Evolutionary conservation across 2,329 filamentous ascomycete genomes (phyloP), one percentile per base, ranked within the genome.

Genomic region (Magnaporthiopsis poae): DNA sequence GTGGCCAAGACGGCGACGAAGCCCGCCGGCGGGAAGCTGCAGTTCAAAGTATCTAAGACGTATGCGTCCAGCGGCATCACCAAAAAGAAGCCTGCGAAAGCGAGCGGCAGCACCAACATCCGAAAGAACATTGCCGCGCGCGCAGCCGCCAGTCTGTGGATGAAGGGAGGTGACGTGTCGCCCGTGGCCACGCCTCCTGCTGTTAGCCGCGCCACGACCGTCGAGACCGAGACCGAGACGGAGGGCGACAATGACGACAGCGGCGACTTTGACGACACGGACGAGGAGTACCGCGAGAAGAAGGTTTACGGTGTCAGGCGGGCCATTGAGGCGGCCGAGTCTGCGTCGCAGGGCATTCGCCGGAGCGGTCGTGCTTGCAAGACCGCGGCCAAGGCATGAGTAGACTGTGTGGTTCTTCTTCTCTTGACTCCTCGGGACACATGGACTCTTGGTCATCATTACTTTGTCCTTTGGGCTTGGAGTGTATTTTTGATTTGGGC

Each of bases 331-430:
- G 46, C 27, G n/a, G 36, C 13, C 15, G 27, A 46, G 29, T 11
- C 56, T 4, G 56, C 39, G 39, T 56, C 46, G 21, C 46, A n/a
- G 13, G 18, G 46, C 21, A 35, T 59, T 3, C 67, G 68, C 13
- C 67, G 65, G 7, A 66, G 65, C 25, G 64, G 56, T 21, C 66
- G 68, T 4, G 25, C 62, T 0, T 66, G 46, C 11, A 67, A 62
- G 33, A 56, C 66, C 5, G 67, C 33, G 11, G 52, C 60, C 13
- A 64, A 66, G 5, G 7, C 46, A 21, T 56, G 46, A 56, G 46
- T 21, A 25, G 46, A 56, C 7, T 18, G 13, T 13, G 12, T 46
- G 39, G 39, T 18, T 18, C 27, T 27, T 27, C 27, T 2, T 27
- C 27, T 1, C 27, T 27, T 2, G 27, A 27, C 27, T 27, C 2